Conservation (phyloP, 2,329 filamentous ascomycete genomes). For the Aureobasidium sp. region DNA sequence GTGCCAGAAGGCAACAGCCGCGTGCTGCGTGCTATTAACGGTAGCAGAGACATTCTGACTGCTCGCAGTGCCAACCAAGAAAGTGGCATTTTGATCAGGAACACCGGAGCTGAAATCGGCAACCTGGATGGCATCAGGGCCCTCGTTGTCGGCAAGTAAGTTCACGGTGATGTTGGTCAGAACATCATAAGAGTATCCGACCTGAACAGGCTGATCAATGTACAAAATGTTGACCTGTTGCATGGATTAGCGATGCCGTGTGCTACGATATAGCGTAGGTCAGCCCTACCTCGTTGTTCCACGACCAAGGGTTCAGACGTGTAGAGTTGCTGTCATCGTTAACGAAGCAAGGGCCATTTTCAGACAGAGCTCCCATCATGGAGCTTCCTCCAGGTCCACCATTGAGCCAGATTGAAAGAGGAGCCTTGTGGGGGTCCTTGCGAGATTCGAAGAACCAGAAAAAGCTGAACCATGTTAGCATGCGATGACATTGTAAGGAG, state of each 20-base stretch:
- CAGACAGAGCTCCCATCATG: constrained; percentile 39
- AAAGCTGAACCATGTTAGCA: constrained; percentile 32
- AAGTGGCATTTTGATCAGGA: constrained; percentile 23
- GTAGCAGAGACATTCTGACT: constrained; percentile 35
- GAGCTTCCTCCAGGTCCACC: constrained; percentile 48
- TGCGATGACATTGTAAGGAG: constrained; percentile 20
- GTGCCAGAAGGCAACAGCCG: constrained; percentile 48
- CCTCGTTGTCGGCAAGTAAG: constrained; percentile 2
- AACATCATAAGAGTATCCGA: constrained; percentile 39
- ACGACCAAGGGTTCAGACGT: constrained; percentile 49
- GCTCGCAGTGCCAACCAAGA: constrained; percentile 48
- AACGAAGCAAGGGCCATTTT: constrained; percentile 47
- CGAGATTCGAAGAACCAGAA: constrained; percentile 56
- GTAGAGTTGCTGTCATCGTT: constrained; percentile 44
- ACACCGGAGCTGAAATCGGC: constrained; percentile 29
- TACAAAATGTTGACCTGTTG: constrained; percentile 43
- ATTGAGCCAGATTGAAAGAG: constrained; percentile 49
- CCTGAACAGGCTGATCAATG: constrained; percentile 54
- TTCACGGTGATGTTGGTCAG: constrained; percentile 25
- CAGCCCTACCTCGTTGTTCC: constrained; percentile 42
- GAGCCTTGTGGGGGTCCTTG: constrained; percentile 44
- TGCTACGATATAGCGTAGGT: background rate
- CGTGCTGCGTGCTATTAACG: constrained; percentile 24
- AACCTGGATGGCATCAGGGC: constrained; percentile 12
- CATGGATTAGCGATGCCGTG: background rate